These are phyloP conservation scores for Dioscorea dumetorum DNA, from an alignment of 106 monocot genomes.

Conservation along the genomic window DNA sequence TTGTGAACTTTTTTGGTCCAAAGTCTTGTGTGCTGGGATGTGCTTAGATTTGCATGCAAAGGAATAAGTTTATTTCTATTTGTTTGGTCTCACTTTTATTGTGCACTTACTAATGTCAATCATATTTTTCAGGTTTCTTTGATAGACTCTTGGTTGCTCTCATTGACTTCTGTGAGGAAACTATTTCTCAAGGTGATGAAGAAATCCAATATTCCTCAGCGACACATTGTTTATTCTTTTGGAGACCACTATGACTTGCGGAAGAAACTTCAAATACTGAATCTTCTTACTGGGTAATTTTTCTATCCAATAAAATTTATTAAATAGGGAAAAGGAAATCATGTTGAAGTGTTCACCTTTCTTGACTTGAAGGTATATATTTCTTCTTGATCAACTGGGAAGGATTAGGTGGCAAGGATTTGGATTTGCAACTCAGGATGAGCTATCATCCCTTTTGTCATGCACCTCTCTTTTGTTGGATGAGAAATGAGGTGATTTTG, in stretches of 20 bases:
- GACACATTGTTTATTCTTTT: conserved; percentile 68
- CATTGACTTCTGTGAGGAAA: conserved; percentile 43
- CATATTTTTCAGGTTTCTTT: conserved; percentile 60
- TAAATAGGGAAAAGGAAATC: not conserved
- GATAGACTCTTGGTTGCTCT: conserved; percentile 81
- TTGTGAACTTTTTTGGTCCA: too few species aligned
- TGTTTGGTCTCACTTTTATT: too few species aligned
- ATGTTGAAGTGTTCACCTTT: conserved; percentile 1
- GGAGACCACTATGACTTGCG: conserved; percentile 91
- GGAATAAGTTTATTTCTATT: too few species aligned
- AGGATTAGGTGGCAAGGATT: conserved; percentile 97
- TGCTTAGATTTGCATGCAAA: too few species aligned
- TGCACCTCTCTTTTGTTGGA: conserved; percentile 60
- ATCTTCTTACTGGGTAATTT: conserved; percentile 89
- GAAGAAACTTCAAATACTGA: conserved; percentile 77
- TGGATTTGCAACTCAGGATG: conserved; percentile 77
- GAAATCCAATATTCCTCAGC: conserved; percentile 45
- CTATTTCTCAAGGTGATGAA: conserved; percentile 66
- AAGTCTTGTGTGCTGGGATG: too few species aligned
- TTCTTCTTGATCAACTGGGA: conserved; percentile 64
- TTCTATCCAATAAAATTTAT: not conserved
- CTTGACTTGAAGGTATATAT: conserved; percentile 60
- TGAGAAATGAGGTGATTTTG: conserved; percentile 30
- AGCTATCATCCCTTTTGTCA: conserved; percentile 58
- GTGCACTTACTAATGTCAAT: too few species aligned